A percentile compares a stretch with the other conserved stretches of the same genome.
These are phyloP conservation scores for Talaromyces pinophilus DNA, from an alignment of 2,329 filamentous ascomycete species.

Conservation along the genomic window DNA sequence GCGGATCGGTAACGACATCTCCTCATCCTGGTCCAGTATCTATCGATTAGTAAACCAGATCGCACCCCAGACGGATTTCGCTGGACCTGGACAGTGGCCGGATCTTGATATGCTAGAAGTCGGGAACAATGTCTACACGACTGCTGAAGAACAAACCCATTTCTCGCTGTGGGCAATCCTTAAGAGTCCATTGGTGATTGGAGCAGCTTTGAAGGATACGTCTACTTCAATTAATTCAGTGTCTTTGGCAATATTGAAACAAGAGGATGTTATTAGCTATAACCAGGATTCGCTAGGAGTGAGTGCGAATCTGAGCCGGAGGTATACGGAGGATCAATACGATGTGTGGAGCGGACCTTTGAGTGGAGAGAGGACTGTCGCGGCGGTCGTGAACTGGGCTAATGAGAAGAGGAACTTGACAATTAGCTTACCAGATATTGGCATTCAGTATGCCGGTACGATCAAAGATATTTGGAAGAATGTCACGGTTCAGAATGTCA, in stretches of 20 bases:
- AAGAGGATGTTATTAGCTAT: constrained; percentile 58
- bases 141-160: constrained; percentile 54
- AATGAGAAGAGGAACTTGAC: constrained; percentile 47
- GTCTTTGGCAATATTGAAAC: constrained; percentile 50
- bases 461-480: constrained; percentile 36
- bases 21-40: constrained; percentile 53
- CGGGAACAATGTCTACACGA: constrained; percentile 50
- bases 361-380: constrained; percentile 46
- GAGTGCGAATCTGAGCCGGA: constrained; percentile 53
- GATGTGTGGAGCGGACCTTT: constrained; percentile 56
- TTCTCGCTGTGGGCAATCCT: constrained; percentile 57
- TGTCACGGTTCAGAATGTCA: constrained; percentile 25
- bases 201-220: constrained; percentile 45
- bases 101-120: constrained; percentile 58
- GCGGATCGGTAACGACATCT: constrained; percentile 58
- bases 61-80: constrained; percentile 50
- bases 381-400: constrained; percentile 55
- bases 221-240: constrained; percentile 37
- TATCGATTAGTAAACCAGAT: constrained; percentile 57
- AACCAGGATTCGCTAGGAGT: constrained; percentile 59
- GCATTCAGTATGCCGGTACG: constrained; percentile 42
- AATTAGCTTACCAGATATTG: constrained; percentile 46
- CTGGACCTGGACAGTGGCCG: constrained; percentile 51
- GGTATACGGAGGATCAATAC: constrained; percentile 53
- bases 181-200: constrained; percentile 55